phyloP scores from a whole-genome alignment of 2,329 filamentous ascomycete species.

The Colletotrichum sp. region DNA sequence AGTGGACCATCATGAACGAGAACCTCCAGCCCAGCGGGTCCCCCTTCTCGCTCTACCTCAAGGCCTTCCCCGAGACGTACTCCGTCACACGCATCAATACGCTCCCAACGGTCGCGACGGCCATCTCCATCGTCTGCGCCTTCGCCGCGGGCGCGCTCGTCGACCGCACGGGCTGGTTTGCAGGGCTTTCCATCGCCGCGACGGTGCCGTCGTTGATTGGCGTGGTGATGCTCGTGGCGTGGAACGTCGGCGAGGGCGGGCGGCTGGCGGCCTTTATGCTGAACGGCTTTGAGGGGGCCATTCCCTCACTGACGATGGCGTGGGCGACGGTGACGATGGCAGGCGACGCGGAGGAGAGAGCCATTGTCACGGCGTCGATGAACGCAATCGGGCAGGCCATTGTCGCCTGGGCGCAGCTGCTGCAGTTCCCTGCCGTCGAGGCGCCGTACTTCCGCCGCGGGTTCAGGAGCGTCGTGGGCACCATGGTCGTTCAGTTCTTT shows the following conservation, averaged over 20 bases:
- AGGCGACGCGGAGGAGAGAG: conserved; percentile 44
- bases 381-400: conserved; percentile 48
- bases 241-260: conserved; percentile 40
- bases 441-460: conserved; percentile 37
- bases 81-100: conserved; percentile 45
- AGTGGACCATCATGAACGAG: conserved; percentile 43
- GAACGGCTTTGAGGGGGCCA: conserved; percentile 40
- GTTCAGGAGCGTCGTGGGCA: conserved; percentile 34
- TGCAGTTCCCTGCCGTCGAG: conserved; percentile 40
- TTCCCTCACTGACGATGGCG: conserved; percentile 40
- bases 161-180: conserved; percentile 38
- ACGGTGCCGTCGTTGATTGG: conserved; percentile 38
- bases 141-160: conserved; percentile 35
- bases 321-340: conserved; percentile 43
- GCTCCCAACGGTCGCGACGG: conserved; percentile 43
- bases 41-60: conserved; percentile 46
- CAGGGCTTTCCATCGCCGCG: conserved; percentile 34
- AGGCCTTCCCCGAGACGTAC: conserved; percentile 38
- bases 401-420: conserved; percentile 42
- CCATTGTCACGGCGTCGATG: conserved; percentile 46
- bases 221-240: conserved; percentile 36
- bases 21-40: conserved; percentile 36
- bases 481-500: conserved; percentile 35
- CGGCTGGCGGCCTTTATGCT: conserved; percentile 42
- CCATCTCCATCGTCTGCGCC: conserved; percentile 40